A percentile compares a stretch with the other conserved stretches of the same genome.
Evolutionary conservation across 371 early-diverging fungal species (phyloP).

Genomic region (Mortierella sp.): DNA sequence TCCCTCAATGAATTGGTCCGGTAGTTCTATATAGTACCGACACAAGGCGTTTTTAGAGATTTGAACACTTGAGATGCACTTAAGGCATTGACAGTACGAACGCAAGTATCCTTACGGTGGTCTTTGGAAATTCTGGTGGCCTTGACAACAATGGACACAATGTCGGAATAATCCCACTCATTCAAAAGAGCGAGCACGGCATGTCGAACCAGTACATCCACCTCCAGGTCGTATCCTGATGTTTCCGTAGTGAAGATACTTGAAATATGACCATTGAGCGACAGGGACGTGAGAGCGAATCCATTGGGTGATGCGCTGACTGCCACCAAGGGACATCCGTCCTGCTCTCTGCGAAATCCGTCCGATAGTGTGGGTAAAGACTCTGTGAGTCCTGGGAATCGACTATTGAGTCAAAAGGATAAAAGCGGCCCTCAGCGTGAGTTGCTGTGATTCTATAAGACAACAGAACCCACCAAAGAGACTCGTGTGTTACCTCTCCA

Average conservation of each 20-base stretch:
- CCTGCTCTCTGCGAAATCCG: constrained; percentile 30
- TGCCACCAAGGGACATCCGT: constrained; percentile 19
- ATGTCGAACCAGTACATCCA: constrained; percentile 33
- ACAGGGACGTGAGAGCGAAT: constrained; percentile 14
- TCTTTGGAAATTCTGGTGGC: constrained; percentile 24
- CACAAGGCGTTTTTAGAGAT: neutral
- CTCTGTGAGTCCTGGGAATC: constrained; percentile 31
- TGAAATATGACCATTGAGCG: constrained; percentile 33
- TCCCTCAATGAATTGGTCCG: constrained; percentile 47
- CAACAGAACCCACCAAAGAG: neutral
- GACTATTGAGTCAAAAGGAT: constrained; percentile 6
- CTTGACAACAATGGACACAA: constrained; percentile 32
- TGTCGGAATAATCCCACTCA: constrained; percentile 53
- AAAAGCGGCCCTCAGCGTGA: neutral
- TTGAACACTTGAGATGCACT: neutral
- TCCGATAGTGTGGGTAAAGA: constrained; percentile 27
- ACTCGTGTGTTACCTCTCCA: constrained; percentile 37
- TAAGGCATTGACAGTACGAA: neutral
- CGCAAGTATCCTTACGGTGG: constrained; percentile 12
- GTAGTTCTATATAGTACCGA: constrained; percentile 27
- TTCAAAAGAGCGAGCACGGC: constrained; percentile 43
- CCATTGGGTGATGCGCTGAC: constrained; percentile 50
- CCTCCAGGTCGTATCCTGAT: constrained; percentile 34
- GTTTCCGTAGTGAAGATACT: constrained; percentile 24
- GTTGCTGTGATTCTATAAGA: neutral